Base-by-base conservation (phyloP, 192 early-diverging fungal species). In the Obelidium mucronatum region DNA sequence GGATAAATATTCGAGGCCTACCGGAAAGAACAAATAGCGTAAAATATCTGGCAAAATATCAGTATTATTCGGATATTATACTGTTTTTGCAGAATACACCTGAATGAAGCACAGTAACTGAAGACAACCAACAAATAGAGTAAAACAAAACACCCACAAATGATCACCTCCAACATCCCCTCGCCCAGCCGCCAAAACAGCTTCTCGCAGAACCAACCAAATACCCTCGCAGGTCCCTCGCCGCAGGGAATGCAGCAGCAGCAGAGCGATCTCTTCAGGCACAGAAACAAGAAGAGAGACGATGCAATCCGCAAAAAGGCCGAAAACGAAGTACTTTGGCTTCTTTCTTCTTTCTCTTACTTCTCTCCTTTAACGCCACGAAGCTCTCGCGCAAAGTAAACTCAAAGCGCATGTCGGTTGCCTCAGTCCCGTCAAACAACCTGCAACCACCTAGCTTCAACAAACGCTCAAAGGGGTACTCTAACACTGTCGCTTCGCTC, bases 401-500 rank as follows among this genome's bases (percentile, higher is more conserved):
- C 33, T 58, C 70, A 24, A 72, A 54, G 37, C 70, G 70, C 70
- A 72, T 72, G 70, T 72, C 70, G 6, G 53, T 72, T 13, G 55
- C 70, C 4, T 59, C 54, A 24, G 55, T 72, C 1, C 39, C 63
- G 11, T 37, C 22, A 37, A 11, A 52, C 0, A 48, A 35, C 22
- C 1, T 72, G 1, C 3, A 19, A 53, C n/a, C 34, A 2, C 54
- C 36, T 11, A 13, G 24, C 26, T 24, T 24, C 35, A 37, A 30
- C 53, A 44, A 37, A n/a, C 24, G 55, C 1, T 34, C 70, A 26
- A 72, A 72, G 35, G 52, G 54, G 6, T 55, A 59, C 55, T n/a
- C 86, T 11, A 94, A 94, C 40, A 98, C 97, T 2, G 97, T 98
- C n/a, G 92, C 95, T 3, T 92, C 95, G 11, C 86, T 98, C 39